Percentiles rank a stretch among this genome's conserved stretches.
These are phyloP conservation scores for Diplocarpon rosae DNA, from an alignment of 2,329 filamentous ascomycete species.

Conservation along the genomic window DNA sequence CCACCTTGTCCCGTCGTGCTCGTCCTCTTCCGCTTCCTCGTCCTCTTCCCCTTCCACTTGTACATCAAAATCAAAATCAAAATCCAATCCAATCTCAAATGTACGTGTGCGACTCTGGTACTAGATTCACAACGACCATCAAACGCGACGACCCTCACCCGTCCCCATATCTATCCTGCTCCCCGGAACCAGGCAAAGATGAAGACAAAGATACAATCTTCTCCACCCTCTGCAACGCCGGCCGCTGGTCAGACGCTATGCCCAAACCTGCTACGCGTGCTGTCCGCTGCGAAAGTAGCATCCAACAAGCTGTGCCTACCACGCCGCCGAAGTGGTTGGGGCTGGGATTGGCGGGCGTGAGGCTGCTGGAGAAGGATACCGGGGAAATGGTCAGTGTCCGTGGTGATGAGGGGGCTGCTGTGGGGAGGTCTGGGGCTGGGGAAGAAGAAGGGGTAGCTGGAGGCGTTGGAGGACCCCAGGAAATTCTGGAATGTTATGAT, in stretches of 20 bases:
- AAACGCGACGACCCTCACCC: too few relatives aligned
- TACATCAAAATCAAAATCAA: neutral
- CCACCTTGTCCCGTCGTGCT: too few relatives aligned
- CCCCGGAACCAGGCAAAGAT: neutral
- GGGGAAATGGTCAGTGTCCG: neutral
- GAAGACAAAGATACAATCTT: neutral
- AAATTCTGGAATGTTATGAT: too few relatives aligned
- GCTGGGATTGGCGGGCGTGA: conserved; percentile 1
- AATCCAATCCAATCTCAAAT: too few relatives aligned
- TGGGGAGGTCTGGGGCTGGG: neutral
- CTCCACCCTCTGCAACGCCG: neutral
- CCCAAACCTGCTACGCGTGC: conserved; percentile 5
- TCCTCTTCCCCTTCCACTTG: too few relatives aligned
- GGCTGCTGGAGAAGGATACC: conserved; percentile 1
- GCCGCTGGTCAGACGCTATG: conserved; percentile 17
- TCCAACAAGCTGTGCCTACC: conserved; percentile 18
- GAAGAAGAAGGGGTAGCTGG: neutral
- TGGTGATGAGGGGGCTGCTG: neutral
- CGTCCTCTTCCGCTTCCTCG: too few relatives aligned
- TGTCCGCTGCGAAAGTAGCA: conserved; percentile 13
- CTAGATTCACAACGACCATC: too few relatives aligned
- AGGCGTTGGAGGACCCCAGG: too few relatives aligned
- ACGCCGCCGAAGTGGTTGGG: conserved; percentile 12
- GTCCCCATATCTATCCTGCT: too few relatives aligned
- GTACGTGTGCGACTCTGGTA: too few relatives aligned